Base-by-base conservation (phyloP, 805 yeast species). In the Wickerhamomyces xylosicus region DNA sequence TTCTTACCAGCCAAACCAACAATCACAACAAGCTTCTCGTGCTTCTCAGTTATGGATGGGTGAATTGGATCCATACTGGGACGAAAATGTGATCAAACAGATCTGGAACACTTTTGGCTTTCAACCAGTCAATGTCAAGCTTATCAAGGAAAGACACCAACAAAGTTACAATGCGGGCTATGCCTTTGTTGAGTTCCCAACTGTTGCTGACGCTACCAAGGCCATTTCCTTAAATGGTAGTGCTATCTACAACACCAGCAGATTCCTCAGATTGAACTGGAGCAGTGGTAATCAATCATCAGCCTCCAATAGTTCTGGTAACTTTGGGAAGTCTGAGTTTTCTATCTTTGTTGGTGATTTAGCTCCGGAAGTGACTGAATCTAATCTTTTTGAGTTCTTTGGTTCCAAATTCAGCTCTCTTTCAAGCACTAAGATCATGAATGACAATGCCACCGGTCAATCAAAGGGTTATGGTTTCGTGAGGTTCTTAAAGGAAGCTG, bases 401-500 rank as follows among this genome's bases (percentile, higher is more conserved):
- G 77, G 74, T 43, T 60, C 74, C 5, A 72, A 76, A 42, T 87
- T 74, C 54, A 79, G 89, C 2, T 81, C 89, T 6, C 76, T 85
- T 39, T 70, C 77, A 38, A 78, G 80, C 47, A 92, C 79, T 6
- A 85, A 82, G 52, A 74, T 87, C 44, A 85, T 87, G 78, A 58
- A 72, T 36, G 95, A 87, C 57, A 78, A 76, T 31, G 54, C 59
- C 11, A 77, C 95, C 1, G 79, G 80, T 22, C 69, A 69, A 36
- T 74, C 90, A 6, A 78, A 84, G 53, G 95, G 95, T 11, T 87
- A 82, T 58, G 97, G 96, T 2, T 89, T 89, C 63, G 85, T 86
- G n/a, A 75, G 85, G 44, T 86, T 87, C 54, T 52, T 67, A 28
- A 69, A 70, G 41, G 78, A 73, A 43, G 67, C 68, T 10, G 86